Evolutionary conservation across 2,329 filamentous ascomycete species (phyloP), one percentile per base, ranked within the genome.

Genomic region (Cyphellophora attinorum): DNA sequence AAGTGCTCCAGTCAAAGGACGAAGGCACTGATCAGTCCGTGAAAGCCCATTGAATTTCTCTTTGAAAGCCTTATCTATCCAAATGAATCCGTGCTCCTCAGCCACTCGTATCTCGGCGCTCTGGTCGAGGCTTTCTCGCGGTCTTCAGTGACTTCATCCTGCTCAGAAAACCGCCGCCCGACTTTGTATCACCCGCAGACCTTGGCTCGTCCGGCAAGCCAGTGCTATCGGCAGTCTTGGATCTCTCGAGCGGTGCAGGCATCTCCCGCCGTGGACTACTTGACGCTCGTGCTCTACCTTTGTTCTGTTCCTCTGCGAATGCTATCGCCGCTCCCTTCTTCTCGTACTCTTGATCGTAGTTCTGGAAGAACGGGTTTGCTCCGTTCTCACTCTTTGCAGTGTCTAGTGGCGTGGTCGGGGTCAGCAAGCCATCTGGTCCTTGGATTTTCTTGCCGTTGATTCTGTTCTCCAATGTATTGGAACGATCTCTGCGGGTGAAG

Each of bases 91-190:
- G 27, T 31, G n/a, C 14, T 12, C n/a, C 8, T 31, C 29, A 31
- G 12, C 29, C 29, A n/a, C 29, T 19, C 13, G 19, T 19, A 18
- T 31, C 29, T 18, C 15, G 17, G 4, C 29, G 10, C 18, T 31
- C 29, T 3, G 29, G 12, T 31, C 29, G 10, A 11, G 29, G 8
- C 29, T 74, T 68, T 45, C 78, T 70, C 19, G 76, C 75, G 33
- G 80, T 79, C 65, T 85, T 88, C 59, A 91, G 62, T 58, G 80
- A 85, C 70, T 84, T 86, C 64, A 91, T 84, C 35, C 85, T 74
- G 34, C 74, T 82, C 42, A 93, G 56, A 42, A 93, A 79, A 2
- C 83, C 81, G 30, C 72, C 72, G 29, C 64, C 61, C 55, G 47
- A 56, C 53, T 45, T 58, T 59, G 25, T 62, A 65, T 38, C 65